Evolutionary conservation across 345 rosid genomes (phyloP).

Genomic region (Corymbia maculata): DNA sequence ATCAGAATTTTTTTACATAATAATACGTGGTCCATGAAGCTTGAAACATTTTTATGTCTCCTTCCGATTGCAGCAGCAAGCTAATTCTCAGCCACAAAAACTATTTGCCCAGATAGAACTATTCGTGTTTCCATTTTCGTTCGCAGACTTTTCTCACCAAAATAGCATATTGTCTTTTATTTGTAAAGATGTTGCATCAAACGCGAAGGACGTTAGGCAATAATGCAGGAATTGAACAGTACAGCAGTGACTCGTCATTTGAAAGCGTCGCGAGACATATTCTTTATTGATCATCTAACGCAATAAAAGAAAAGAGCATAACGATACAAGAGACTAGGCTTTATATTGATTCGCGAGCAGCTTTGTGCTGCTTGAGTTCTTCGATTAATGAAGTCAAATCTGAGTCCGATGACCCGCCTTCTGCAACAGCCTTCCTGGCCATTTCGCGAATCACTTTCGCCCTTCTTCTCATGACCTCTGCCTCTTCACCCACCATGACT

Average conservation of each 20-base stretch:
- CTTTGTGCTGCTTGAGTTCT: not conserved
- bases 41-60: not conserved
- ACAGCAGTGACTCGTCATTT: not conserved
- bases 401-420: slow-evolving; percentile 20
- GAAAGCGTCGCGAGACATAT: not conserved
- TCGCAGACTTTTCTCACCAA: not conserved
- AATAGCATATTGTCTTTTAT: not conserved
- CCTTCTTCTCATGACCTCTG: not conserved
- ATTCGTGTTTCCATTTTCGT: not conserved
- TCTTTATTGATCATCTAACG: not conserved
- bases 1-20: not conserved
- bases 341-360: not conserved
- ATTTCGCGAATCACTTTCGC: not conserved
- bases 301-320: not conserved
- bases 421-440: slow-evolving; percentile 17
- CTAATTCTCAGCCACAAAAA: not conserved
- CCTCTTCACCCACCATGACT: not conserved
- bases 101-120: not conserved
- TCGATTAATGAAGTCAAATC: not conserved
- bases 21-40: not conserved
- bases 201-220: not conserved
- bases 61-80: not conserved
- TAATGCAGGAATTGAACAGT: not conserved
- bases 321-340: not conserved
- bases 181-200: not conserved